Evolutionary conservation across 192 early-diverging fungal genomes (phyloP).

Genomic region (Spinellus fusiger): DNA sequence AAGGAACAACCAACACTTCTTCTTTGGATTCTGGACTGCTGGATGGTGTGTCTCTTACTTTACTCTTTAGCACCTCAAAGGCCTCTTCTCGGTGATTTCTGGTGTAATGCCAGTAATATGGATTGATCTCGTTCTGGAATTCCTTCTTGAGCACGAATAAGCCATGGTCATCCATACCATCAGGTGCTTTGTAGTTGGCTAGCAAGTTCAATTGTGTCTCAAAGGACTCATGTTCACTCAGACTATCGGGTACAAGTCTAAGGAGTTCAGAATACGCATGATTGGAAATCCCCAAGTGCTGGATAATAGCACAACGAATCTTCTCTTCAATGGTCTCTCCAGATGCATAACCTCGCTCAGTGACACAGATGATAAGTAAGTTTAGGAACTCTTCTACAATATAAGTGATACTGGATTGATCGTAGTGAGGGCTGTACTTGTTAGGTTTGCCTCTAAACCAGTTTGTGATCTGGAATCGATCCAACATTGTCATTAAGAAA

Average conservation of each 20-base stretch:
- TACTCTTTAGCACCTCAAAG: slow-evolving; percentile 63
- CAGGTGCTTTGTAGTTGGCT: slow-evolving; percentile 75
- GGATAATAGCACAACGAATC: slow-evolving; percentile 82
- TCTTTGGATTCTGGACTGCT: slow-evolving; percentile 29
- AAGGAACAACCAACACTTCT: slow-evolving; percentile 41
- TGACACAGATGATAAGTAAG: slow-evolving; percentile 74
- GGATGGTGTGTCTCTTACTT: slow-evolving; percentile 1
- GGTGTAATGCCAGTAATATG: slow-evolving; percentile 91
- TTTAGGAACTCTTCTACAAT: slow-evolving; percentile 90
- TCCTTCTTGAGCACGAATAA: slow-evolving; percentile 89
- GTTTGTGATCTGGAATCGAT: slow-evolving; percentile 75
- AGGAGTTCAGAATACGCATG: slow-evolving; percentile 80
- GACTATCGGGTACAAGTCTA: slow-evolving; percentile 75
- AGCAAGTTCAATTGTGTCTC: slow-evolving; percentile 73
- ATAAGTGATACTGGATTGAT: slow-evolving; percentile 62
- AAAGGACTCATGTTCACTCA: slow-evolving; percentile 64
- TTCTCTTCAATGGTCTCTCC: slow-evolving; percentile 57
- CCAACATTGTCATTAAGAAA: slow-evolving; percentile 75
- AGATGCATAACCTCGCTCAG: slow-evolving; percentile 68
- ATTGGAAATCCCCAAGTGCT: slow-evolving; percentile 61
- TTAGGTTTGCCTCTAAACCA: slow-evolving; percentile 74
- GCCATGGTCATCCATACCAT: slow-evolving; percentile 76
- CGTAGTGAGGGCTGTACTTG: slow-evolving; percentile 46
- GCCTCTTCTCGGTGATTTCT: slow-evolving; percentile 88
- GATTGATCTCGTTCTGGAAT: slow-evolving; percentile 81